Base-by-base conservation (phyloP, 2,329 filamentous ascomycete genomes). In the Clonostachys byssicola region DNA sequence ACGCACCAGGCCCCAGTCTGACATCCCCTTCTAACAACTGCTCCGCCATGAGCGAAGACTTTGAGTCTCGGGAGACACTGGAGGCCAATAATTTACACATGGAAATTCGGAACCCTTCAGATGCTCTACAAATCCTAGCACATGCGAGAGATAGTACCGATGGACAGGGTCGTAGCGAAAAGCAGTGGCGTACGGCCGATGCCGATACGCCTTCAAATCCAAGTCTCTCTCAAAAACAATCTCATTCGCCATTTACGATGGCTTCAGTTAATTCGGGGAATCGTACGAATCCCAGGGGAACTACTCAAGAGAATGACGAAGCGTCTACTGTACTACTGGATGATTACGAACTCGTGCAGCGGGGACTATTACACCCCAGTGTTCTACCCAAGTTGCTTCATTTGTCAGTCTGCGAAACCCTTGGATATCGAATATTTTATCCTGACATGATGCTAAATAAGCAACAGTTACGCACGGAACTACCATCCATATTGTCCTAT, bases 71-170 rank as follows among this genome's bases (percentile, higher is more conserved):
- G 45, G 42, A 8, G 40, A 39, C 10, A 34, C 17, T 18, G 40
- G 30, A 17, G 40, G 42, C 13, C n/a, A 47, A 40, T 6, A 42
- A 45, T 33, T 20, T 50, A 3, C 35, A 42, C 16, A 47, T 47
- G 43, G 50, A 52, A 20, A 41, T 52, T 34, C 33, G 51, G 34
- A 52, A 52, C 16, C 51, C 51, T 5, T 52, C 51, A 20, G 51
- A 52, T 40, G 51, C 51, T 6, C 34, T 52, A 16, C 51, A 52
- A 40, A 52, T 52, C 13, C 35, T 52, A 14, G 46, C 46, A 12
- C 48, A 41, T 18, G 46, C 46, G 3, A 38, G 42, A 8, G 48
- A 50, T 38, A 4, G 10, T 30, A 2, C 23, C 10, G 23, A 10
- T 10, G 23, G 23, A 9, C 8, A 9, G 23, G 9, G 9, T 30